These are phyloP conservation scores for Malus domestica DNA, from an alignment of 306 rosid species.

Conservation along the genomic window ASM211411v1 NC_041799.1:1185001-1185500, in stretches of 20 bases:
- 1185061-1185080: conserved; percentile 10
- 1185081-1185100: conserved; percentile 49
- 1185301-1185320: conserved; percentile 56
- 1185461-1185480: not conserved
- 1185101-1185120: conserved; percentile 48
- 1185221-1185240: conserved; percentile 49
- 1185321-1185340: conserved; percentile 48
- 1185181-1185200: conserved; percentile 46
- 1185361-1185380: conserved; percentile 48
- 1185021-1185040: not conserved
- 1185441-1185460: not conserved
- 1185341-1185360: conserved; percentile 52
- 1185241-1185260: conserved; percentile 46
- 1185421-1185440: not conserved
- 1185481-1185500: not conserved
- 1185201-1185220: conserved; percentile 51
- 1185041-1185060: not conserved
- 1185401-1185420: not conserved
- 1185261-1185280: conserved; percentile 42
- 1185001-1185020: conserved; percentile 1
- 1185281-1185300: conserved; percentile 53
- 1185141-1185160: conserved; percentile 44
- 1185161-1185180: conserved; percentile 49
- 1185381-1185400: conserved; percentile 48
- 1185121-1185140: conserved; percentile 36